Conservation (phyloP, 805 yeast species). For the Candida alai region DNA sequence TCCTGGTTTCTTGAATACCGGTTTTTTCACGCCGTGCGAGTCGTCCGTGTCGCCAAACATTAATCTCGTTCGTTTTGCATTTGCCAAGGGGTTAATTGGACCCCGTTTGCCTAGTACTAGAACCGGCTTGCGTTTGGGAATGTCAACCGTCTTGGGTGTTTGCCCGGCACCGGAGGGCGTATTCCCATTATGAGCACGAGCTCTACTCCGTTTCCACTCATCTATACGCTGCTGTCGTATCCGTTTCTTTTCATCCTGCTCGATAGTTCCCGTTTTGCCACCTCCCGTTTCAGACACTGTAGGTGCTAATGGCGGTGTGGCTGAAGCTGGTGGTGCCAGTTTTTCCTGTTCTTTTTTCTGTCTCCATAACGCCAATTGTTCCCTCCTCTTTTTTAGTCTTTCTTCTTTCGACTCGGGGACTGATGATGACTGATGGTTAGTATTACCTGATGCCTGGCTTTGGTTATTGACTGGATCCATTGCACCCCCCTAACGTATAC, state of each 20-base stretch:
- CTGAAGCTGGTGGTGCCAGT: not conserved
- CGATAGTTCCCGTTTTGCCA: too few relatives aligned
- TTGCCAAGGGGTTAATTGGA: too few relatives aligned
- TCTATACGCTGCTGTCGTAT: constrained; percentile 40
- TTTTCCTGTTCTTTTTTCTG: constrained; percentile 43
- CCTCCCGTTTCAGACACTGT: not conserved
- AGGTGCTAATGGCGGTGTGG: not conserved
- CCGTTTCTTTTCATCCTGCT: constrained; percentile 14
- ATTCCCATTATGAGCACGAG: constrained; percentile 2
- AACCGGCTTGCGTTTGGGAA: not conserved
- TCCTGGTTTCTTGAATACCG: constrained; percentile 19
- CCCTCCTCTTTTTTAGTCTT: constrained; percentile 42
- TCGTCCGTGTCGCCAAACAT: too few relatives aligned
- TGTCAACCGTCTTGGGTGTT: not conserved
- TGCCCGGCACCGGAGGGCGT: not conserved
- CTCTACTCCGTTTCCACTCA: constrained; percentile 48
- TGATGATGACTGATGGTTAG: constrained; percentile 14
- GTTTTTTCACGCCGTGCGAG: too few relatives aligned
- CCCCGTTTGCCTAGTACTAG: too few relatives aligned
- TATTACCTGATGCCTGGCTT: constrained; percentile 6
- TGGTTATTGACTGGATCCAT: too few relatives aligned
- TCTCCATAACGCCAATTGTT: constrained; percentile 59
- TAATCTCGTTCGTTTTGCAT: too few relatives aligned
- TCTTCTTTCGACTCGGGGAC: constrained; percentile 27
- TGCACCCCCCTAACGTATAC: too few relatives aligned